A percentile compares a stretch with the other conserved stretches of the same genome.
phyloP scores from a whole-genome alignment of 2,329 filamentous ascomycete genomes.

The Colletotrichum filicis region DNA sequence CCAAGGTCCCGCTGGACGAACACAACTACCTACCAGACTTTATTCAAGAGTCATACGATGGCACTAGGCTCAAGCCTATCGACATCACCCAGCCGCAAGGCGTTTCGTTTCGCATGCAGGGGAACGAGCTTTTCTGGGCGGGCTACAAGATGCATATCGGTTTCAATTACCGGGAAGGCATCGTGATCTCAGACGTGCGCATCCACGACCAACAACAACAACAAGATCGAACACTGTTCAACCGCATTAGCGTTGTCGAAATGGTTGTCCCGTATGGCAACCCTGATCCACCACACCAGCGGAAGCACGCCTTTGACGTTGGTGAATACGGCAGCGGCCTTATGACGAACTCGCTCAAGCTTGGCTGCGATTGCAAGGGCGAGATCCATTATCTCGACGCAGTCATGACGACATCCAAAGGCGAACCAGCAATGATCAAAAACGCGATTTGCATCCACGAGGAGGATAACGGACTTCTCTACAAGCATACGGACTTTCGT shows the following conservation, averaged over 20 bases:
- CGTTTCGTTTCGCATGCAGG: not conserved
- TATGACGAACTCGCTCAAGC: conserved; percentile 72
- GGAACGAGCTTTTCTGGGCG: not conserved
- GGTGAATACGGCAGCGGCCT: conserved; percentile 68
- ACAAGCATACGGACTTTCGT: conserved; percentile 82
- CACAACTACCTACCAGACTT: conserved; percentile 58
- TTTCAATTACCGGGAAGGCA: not conserved
- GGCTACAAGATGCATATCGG: not conserved
- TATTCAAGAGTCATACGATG: not conserved
- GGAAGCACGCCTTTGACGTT: conserved; percentile 76
- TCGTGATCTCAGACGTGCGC: not conserved
- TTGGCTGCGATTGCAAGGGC: conserved; percentile 76
- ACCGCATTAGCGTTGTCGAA: not conserved
- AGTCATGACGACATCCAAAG: conserved; percentile 76
- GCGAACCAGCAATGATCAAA: conserved; percentile 75
- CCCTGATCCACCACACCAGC: conserved; percentile 65
- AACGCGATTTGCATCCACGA: conserved; percentile 84
- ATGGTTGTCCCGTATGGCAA: not conserved
- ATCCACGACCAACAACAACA: not conserved
- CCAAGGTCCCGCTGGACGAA: conserved; percentile 64
- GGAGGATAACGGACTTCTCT: conserved; percentile 79
- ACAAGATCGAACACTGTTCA: not conserved
- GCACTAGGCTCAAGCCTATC: not conserved
- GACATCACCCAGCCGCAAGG: not conserved
- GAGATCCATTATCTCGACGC: conserved; percentile 66